phyloP scores from a whole-genome alignment of 495 filamentous ascomycete genomes.

The Xylaria sp. region DNA sequence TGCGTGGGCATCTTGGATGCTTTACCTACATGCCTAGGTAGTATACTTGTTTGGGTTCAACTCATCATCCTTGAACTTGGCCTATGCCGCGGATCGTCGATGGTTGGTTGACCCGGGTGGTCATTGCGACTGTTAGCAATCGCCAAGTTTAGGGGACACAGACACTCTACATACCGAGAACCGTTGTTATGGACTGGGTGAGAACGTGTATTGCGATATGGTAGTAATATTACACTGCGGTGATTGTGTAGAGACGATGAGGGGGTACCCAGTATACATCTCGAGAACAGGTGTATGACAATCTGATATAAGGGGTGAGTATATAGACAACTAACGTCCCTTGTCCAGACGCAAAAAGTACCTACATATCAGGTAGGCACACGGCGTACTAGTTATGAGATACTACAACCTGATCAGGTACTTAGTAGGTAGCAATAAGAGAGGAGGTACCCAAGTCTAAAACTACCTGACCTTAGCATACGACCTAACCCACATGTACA shows the following conservation, averaged over 20 bases:
- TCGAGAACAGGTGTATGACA: not conserved
- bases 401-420: not conserved
- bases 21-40: too few relatives aligned
- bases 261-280: not conserved
- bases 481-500: too few relatives aligned
- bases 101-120: not conserved
- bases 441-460: not conserved
- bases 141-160: not conserved
- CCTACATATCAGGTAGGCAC: not conserved
- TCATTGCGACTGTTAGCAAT: not conserved
- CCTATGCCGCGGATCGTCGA: not conserved
- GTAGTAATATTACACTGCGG: not conserved
- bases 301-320: not conserved
- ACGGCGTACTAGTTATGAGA: not conserved
- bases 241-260: not conserved
- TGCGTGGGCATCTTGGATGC: constrained; percentile 17
- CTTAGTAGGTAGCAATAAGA: not conserved
- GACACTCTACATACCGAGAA: not conserved
- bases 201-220: not conserved
- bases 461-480: not conserved
- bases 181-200: not conserved
- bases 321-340: not conserved
- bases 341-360: not conserved
- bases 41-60: not conserved
- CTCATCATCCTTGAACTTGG: not conserved